phyloP scores from a whole-genome alignment of 2,329 filamentous ascomycete genomes.

The Fusarium pininemorale region DNA sequence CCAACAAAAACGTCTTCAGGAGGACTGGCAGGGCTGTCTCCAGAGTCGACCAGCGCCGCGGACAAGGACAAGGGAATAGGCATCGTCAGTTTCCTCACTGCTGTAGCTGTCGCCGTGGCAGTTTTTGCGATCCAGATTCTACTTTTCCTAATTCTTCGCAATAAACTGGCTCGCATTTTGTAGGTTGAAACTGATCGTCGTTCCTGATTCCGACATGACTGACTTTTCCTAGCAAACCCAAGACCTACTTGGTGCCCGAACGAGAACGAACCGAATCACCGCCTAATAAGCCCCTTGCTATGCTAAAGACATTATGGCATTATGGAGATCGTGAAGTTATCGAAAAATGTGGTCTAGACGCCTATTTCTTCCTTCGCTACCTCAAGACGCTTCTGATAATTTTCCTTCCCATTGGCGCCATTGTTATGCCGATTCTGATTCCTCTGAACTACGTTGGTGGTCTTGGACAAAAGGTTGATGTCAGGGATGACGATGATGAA shows the following conservation, averaged over 20 bases:
- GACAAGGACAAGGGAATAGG: constrained; percentile 56
- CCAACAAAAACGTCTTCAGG: constrained; percentile 20
- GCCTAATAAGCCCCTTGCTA: too few species aligned
- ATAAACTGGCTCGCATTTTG: constrained; percentile 86
- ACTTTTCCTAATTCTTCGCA: too few species aligned
- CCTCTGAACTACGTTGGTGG: constrained; percentile 84
- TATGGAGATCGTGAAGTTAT: constrained; percentile 84
- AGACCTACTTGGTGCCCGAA: constrained; percentile 87
- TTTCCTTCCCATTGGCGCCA: constrained; percentile 75
- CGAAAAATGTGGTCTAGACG: constrained; percentile 93
- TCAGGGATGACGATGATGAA: too few species aligned
- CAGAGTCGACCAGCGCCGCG: constrained; percentile 44
- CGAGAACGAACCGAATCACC: constrained; percentile 83
- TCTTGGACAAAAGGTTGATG: constrained; percentile 67
- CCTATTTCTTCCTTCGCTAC: constrained; percentile 97
- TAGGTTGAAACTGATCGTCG: too few species aligned
- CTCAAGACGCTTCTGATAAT: constrained; percentile 82
- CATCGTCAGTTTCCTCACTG: constrained; percentile 66
- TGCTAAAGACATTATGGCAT: constrained; percentile 70
- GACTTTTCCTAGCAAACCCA: too few species aligned
- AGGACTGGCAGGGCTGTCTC: too few species aligned
- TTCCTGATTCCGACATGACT: too few species aligned
- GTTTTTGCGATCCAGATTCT: too few species aligned
- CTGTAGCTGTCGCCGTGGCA: too few species aligned
- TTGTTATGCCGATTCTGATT: constrained; percentile 86